Base-by-base conservation (phyloP, 2,329 filamentous ascomycete species). In the Diplodia scrobiculata region DNA sequence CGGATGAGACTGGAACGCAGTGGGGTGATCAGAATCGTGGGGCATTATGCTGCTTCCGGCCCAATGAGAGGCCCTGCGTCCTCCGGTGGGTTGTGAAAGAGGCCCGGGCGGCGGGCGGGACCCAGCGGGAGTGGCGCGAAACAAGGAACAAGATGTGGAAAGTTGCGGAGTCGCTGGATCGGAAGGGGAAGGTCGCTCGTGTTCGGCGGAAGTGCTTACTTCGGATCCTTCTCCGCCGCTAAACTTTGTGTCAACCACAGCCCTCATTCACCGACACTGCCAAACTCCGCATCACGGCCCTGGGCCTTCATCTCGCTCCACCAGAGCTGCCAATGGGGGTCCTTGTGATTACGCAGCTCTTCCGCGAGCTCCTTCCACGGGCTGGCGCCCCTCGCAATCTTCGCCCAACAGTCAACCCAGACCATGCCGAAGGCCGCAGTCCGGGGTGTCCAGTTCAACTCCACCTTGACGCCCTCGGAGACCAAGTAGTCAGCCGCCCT, bases 171-270 rank as follows among this genome's bases (percentile, higher is more conserved):
- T 13, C 36, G 9, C 34, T 27, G 13, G 34, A 5, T 21, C 14
- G 34, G n/a, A 38, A 41, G 34, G 19, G 53, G 53, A 14, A 45
- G 36, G 32, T 58, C n/a, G 13, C 11, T 27, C 17, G 52, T 36
- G 48, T 25, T 27, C 51, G 51, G 51, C 27, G 17, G 27, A 34
- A 7, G 7, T 47, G 54, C 36, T 17, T 21, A 38, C 3, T 25
- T 2, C 21, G 51, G 9, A n/a, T 17, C n/a, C 11, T 41, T n/a
- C 19, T 45, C 55, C 55, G 55, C 13, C 38, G 9, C 55, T 47
- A 60, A 60, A 60, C 55, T 32, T 60, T 60, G 55, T 47, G 21
- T 17, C 38, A 32, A 60, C 55, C 13, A 47, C 34, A 17, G 19
- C 29, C 2, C 17, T 19, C 41, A 45, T 3, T 4, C 1, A 25